phyloP scores from a whole-genome alignment of 257 asterid genomes.

The Prunella vulgaris region DNA sequence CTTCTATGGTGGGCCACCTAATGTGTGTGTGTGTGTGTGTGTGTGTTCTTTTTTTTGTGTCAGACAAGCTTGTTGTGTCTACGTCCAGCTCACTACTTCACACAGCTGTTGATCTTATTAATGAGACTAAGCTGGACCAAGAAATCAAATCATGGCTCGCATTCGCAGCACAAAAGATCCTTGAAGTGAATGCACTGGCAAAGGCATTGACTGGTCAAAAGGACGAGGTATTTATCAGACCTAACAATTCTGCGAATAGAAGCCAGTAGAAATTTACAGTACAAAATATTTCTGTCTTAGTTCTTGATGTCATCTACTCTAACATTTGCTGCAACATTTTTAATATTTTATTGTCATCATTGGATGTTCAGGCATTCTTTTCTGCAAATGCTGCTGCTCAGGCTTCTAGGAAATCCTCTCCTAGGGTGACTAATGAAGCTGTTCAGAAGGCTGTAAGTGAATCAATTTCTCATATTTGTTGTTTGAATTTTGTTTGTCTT shows the following conservation, averaged over 20 bases:
- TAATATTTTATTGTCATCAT: not conserved
- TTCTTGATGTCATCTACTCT: not conserved
- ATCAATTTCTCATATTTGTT: not conserved
- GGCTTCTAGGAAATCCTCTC: constrained; percentile 95
- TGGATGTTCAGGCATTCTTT: constrained; percentile 55
- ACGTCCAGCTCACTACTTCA: constrained; percentile 88
- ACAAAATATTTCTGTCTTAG: not conserved
- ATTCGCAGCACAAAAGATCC: constrained; percentile 91
- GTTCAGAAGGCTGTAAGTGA: constrained; percentile 96
- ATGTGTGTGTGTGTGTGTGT: no score
- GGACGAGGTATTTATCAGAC: constrained; percentile 58
- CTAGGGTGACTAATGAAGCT: constrained; percentile 84
- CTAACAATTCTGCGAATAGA: not conserved
- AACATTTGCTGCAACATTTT: not conserved
- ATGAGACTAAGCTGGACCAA: constrained; percentile 78
- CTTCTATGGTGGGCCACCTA: not conserved
- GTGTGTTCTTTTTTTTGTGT: constrained; percentile 18
- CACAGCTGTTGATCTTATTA: constrained; percentile 90
- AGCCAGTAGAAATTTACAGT: not conserved
- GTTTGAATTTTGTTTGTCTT: not conserved
- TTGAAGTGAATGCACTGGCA: constrained; percentile 92
- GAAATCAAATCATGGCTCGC: constrained; percentile 98
- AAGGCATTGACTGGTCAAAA: constrained; percentile 79
- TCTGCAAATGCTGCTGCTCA: constrained; percentile 84
- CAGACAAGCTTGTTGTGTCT: constrained; percentile 95